These are phyloP conservation scores for Macadamia integrifolia DNA, from an alignment of 164 flowering plant species.

Conservation along the genomic window DNA sequence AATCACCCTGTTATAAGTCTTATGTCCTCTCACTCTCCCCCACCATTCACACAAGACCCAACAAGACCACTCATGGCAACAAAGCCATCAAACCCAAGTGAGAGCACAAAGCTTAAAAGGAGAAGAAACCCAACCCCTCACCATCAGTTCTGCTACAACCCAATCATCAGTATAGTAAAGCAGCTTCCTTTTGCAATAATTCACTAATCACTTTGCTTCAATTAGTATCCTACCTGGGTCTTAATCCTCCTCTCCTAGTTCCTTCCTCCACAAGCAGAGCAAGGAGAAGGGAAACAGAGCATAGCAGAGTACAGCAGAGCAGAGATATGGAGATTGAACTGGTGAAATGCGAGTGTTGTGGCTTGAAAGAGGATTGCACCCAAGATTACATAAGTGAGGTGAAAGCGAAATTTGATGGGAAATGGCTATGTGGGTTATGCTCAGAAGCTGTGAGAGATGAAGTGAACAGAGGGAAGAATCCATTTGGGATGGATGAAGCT, in stretches of 20 bases:
- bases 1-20: conserved; percentile 21
- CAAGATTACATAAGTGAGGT: conserved; percentile 69
- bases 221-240: not conserved
- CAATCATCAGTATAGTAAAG: conserved; percentile 15
- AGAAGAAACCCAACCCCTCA: too few species aligned
- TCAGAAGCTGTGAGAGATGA: conserved; percentile 91
- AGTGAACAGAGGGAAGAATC: conserved; percentile 36
- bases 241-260: not conserved
- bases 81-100: conserved; percentile 10
- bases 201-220: conserved; percentile 1
- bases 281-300: too few species aligned
- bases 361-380: conserved; percentile 92
- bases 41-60: conserved; percentile 12
- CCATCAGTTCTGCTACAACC: too few species aligned
- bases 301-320: not conserved
- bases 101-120: conserved; percentile 2
- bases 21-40: conserved; percentile 8
- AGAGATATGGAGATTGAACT: conserved; percentile 66
- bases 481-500: conserved; percentile 53
- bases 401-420: conserved; percentile 68
- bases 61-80: conserved; percentile 14
- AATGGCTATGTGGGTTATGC: conserved; percentile 94
- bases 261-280: not conserved
- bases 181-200: conserved; percentile 3
- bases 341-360: conserved; percentile 92